These are phyloP conservation scores for Paraglomus brasilianum DNA, from an alignment of 192 early-diverging fungal species.

Conservation along the genomic window DNA sequence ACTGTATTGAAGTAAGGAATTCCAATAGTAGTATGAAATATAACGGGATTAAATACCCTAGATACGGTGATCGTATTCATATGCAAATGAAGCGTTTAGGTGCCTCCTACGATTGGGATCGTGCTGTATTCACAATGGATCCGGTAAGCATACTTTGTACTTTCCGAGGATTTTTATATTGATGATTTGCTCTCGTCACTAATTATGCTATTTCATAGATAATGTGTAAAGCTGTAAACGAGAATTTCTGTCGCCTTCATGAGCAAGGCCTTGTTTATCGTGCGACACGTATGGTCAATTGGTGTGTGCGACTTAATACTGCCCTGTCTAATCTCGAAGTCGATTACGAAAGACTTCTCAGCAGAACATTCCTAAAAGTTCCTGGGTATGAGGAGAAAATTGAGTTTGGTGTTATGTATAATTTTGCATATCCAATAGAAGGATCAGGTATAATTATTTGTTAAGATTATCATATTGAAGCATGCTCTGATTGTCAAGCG, in stretches of 20 bases:
- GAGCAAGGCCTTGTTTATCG: slow-evolving; percentile 96
- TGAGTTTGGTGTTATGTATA: slow-evolving; percentile 97
- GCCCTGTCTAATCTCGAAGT: slow-evolving; percentile 97
- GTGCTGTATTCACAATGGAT: slow-evolving; percentile 92
- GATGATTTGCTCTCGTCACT: neutral
- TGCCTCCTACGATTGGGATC: slow-evolving; percentile 90
- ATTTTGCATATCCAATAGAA: slow-evolving; percentile 93
- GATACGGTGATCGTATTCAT: slow-evolving; percentile 71
- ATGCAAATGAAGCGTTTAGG: slow-evolving; percentile 88
- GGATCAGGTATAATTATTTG: slow-evolving; percentile 44
- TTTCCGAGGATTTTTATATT: neutral
- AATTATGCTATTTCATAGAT: slow-evolving; percentile 39
- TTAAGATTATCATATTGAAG: neutral
- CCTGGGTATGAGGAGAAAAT: slow-evolving; percentile 97
- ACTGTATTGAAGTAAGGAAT: neutral
- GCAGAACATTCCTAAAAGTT: slow-evolving; percentile 80
- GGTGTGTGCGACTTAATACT: slow-evolving; percentile 95
- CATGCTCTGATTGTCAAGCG: slow-evolving; percentile 4
- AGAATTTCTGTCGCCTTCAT: slow-evolving; percentile 93
- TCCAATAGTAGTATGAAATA: no score
- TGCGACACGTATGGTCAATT: slow-evolving; percentile 96
- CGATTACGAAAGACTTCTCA: slow-evolving; percentile 85
- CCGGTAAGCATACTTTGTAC: slow-evolving; percentile 40
- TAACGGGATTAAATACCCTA: neutral
- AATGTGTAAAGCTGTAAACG: slow-evolving; percentile 79